Evolutionary conservation across 306 rosid genomes (phyloP), one percentile per base, ranked within the genome.

Genomic region (Ziziphus jujuba): DNA sequence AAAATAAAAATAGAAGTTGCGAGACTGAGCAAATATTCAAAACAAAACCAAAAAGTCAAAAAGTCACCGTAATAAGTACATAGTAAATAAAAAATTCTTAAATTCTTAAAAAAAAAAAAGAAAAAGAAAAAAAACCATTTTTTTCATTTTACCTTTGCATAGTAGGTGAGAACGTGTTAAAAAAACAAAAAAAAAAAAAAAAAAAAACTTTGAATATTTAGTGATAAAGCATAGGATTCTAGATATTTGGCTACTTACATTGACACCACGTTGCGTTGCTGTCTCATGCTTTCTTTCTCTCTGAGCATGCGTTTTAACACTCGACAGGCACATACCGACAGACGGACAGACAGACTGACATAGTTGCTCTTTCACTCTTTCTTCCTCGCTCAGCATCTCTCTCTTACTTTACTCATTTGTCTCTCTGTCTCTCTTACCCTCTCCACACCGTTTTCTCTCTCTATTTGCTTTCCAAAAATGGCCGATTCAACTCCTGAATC

Each of bases 401-500:
- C 0, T 33, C 45, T 25, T 31, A 2, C 62, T 40, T 55, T 56
- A 22, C 54, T 6, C 34, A 3, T 11, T 66, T 35, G 11, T 4
- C 25, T 11, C 9, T n/a, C 59, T 63, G 4, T 1, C 34, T 25
- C 47, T 40, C 9, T 33, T 60, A 21, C 6, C 16, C 43, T 14
- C 17, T 43, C 54, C 45, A 10, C 9, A 8, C 16, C 35, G 35
- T 50, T 59, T 24, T 40, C 65, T 56, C 50, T 47, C 12, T n/a
- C 7, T 24, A 36, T 12, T 36, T 8, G n/a, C 51, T 25, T 55
- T 31, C 22, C 33, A 7, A 20, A 36, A 64, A 87, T 87, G 93
- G 88, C 90, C 19, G 88, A 87, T 7, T 74, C 61, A 35, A 69
- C 77, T 44, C 67, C 83, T 22, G 57, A 51, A 28, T 55, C 81